Percentiles rank a stretch among this genome's conserved stretches.
Conservation (phyloP, 345 rosid species). For the Pistacia integerrima region DNA sequence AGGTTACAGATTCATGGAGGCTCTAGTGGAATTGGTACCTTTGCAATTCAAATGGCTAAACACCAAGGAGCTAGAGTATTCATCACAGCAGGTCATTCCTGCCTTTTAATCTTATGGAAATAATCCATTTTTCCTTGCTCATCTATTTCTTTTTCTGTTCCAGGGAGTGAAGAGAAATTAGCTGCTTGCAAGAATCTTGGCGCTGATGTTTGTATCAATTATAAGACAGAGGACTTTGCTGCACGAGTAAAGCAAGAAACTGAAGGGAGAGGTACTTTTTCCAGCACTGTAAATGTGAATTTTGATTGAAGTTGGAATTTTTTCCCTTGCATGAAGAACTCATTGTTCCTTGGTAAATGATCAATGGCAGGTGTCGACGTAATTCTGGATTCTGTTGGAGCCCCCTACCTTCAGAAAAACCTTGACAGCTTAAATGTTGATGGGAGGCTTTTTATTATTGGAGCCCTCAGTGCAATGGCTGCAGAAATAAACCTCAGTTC, state of each 20-base stretch:
- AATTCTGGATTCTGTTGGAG: slow-evolving; percentile 79
- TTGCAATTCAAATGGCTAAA: slow-evolving; percentile 83
- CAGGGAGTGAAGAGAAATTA: slow-evolving; percentile 76
- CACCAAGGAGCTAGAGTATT: slow-evolving; percentile 61
- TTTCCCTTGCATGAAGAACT: background rate
- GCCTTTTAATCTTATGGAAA: background rate
- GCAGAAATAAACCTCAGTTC: slow-evolving; percentile 58
- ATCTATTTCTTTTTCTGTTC: slow-evolving; percentile 3
- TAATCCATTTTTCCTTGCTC: background rate
- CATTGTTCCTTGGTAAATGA: background rate
- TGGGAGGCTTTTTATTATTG: slow-evolving; percentile 81
- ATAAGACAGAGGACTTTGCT: slow-evolving; percentile 84
- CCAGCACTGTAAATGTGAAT: background rate
- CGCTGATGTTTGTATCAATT: slow-evolving; percentile 81
- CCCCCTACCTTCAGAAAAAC: slow-evolving; percentile 70
- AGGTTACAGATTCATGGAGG: slow-evolving; percentile 79
- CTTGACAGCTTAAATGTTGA: slow-evolving; percentile 72
- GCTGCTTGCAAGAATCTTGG: slow-evolving; percentile 81
- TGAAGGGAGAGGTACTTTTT: slow-evolving; percentile 61
- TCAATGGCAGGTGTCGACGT: slow-evolving; percentile 62
- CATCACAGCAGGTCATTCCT: slow-evolving; percentile 69
- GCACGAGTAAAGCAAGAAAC: slow-evolving; percentile 75
- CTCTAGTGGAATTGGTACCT: slow-evolving; percentile 88
- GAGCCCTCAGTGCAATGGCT: slow-evolving; percentile 56
- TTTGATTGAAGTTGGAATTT: background rate